phyloP scores from a whole-genome alignment of 306 rosid species.

The Cercis canadensis region DNA sequence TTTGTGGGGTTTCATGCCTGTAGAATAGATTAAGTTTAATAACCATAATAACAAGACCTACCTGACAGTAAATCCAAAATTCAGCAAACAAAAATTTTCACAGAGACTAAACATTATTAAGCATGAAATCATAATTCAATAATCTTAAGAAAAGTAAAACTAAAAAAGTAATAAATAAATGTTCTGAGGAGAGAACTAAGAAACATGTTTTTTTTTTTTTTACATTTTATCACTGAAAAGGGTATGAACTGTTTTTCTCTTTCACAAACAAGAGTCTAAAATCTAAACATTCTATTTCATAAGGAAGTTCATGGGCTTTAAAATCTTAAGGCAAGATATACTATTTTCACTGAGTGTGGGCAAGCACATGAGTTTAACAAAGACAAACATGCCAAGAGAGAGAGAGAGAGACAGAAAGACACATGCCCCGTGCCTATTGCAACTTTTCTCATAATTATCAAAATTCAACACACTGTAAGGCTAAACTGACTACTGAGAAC shows the following conservation, averaged over 20 bases:
- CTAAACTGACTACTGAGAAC: neutral
- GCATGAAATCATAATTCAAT: slow-evolving; percentile 12
- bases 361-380: no score
- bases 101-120: neutral
- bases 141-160: neutral
- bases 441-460: neutral
- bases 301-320: neutral
- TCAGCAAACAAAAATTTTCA: neutral
- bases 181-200: neutral
- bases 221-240: neutral
- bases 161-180: neutral
- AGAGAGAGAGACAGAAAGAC: slow-evolving; percentile 1
- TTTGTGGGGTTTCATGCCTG: slow-evolving; percentile 97
- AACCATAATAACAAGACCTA: slow-evolving; percentile 33
- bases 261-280: neutral
- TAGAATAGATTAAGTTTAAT: slow-evolving; percentile 34
- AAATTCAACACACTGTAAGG: slow-evolving; percentile 5
- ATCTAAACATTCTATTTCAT: slow-evolving; percentile 21
- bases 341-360: neutral
- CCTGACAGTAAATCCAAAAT: slow-evolving; percentile 24
- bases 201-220: slow-evolving; percentile 13
- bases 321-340: neutral
- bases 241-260: slow-evolving; percentile 9
- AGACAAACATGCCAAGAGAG: neutral
- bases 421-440: neutral